Percentiles rank a stretch among this genome's conserved stretches.
Evolutionary conservation across 129 eudicot genomes (phyloP).

Genomic region (Helichrysum umbraculigerum): DNA sequence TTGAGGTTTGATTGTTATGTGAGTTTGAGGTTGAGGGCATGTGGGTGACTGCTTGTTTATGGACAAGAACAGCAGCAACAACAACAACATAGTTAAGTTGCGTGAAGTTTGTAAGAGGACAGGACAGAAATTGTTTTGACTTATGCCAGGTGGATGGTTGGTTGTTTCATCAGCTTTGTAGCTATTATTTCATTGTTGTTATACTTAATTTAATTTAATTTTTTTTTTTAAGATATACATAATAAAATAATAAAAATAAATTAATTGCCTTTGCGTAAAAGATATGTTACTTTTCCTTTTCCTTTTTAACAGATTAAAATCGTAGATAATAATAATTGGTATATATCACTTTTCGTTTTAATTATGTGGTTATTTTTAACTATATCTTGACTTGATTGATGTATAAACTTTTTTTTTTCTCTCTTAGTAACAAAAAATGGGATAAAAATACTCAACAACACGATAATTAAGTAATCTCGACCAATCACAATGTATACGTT

Average conservation of each 20-base stretch:
- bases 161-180: background rate
- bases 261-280: background rate
- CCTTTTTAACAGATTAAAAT: background rate
- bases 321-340: background rate
- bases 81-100: background rate
- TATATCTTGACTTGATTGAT: no score
- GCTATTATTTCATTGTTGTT: background rate
- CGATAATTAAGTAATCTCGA: no score
- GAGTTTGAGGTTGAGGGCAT: background rate
- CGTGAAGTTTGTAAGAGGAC: background rate
- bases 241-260: no score
- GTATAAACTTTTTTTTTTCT: no score
- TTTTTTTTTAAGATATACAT: no score
- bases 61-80: background rate
- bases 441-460: no score
- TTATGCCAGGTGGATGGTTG: background rate
- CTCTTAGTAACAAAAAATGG: no score
- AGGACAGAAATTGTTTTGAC: background rate
- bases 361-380: background rate
- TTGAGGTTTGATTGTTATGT: background rate
- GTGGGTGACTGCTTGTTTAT: background rate
- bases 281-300: background rate
- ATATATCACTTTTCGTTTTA: background rate
- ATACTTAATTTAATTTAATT: no score
- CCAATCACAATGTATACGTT: no score